phyloP scores from a whole-genome alignment of 495 filamentous ascomycete genomes.

The Penicillium canariense region DNA sequence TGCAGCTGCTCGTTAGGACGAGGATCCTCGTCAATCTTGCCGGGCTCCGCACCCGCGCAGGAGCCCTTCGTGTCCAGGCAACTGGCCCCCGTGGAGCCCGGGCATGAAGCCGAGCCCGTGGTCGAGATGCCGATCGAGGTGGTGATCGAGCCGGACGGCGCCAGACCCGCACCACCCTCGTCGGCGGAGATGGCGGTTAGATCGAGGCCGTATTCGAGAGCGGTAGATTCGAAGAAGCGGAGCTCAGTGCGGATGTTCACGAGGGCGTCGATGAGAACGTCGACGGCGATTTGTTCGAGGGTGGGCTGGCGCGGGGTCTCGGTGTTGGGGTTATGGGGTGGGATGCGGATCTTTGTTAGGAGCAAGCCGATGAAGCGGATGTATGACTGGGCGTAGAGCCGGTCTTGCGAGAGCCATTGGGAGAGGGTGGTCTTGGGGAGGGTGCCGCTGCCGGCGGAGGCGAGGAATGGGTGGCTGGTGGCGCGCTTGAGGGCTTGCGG shows the following conservation, averaged over 20 bases:
- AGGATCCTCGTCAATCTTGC: neutral
- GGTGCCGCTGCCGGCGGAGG: conserved; percentile 60
- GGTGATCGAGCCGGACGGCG: conserved; percentile 13
- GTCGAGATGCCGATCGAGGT: conserved; percentile 21
- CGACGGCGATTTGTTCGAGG: conserved; percentile 48
- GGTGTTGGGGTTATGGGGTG: conserved; percentile 33
- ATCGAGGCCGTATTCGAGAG: conserved; percentile 58
- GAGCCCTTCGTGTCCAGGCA: neutral
- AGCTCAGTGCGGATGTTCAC: conserved; percentile 67
- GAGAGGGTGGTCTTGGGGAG: conserved; percentile 55
- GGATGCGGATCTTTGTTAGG: conserved; percentile 61
- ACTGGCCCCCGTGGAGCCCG: conserved; percentile 15
- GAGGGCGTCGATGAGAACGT: conserved; percentile 62
- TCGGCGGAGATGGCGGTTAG: conserved; percentile 42
- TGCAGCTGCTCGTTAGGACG: neutral
- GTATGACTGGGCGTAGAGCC: conserved; percentile 71
- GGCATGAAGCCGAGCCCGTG: conserved; percentile 20
- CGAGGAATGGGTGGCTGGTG: conserved; percentile 68
- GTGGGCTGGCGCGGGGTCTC: conserved; percentile 14
- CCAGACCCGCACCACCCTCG: conserved; percentile 13
- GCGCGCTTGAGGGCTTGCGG: conserved; percentile 47
- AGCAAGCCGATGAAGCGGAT: conserved; percentile 66
- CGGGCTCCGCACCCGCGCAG: neutral
- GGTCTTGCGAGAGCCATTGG: conserved; percentile 73
- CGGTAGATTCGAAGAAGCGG: conserved; percentile 63